Evolutionary conservation across 208 protist species (phyloP).

Genomic region (Novymonas esmeraldas): DNA sequence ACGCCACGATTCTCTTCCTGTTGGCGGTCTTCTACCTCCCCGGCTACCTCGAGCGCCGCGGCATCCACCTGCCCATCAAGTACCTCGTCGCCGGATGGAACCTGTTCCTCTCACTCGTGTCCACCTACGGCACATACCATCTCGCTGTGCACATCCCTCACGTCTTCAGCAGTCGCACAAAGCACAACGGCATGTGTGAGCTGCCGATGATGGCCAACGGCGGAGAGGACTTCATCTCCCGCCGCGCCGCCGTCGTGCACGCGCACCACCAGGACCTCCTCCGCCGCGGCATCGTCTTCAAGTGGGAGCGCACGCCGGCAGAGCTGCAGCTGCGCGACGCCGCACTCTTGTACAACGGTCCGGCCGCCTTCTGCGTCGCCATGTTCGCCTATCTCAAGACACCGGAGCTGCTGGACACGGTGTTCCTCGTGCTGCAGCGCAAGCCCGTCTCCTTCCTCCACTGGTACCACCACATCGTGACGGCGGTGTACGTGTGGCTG

Average conservation of each 20-base stretch:
- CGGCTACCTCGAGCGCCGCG: conserved; percentile 16
- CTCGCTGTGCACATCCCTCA: not conserved
- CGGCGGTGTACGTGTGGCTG: conserved; percentile 89
- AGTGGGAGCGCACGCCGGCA: conserved; percentile 21
- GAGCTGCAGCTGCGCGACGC: conserved; percentile 28
- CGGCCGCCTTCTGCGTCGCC: conserved; percentile 44
- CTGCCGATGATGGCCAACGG: not conserved
- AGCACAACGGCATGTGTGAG: too few relatives aligned
- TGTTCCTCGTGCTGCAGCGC: conserved; percentile 68
- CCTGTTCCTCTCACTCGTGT: conserved; percentile 73
- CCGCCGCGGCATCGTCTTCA: conserved; percentile 11
- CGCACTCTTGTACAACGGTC: conserved; percentile 15
- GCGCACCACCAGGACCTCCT: not conserved
- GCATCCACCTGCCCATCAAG: conserved; percentile 34
- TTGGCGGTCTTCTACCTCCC: conserved; percentile 33
- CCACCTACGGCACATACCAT: conserved; percentile 58
- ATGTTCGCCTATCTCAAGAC: conserved; percentile 71
- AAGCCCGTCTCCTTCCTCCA: conserved; percentile 80
- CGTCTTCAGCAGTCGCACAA: not conserved
- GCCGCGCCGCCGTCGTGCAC: not conserved
- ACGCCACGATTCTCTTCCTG: conserved; percentile 29
- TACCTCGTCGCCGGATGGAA: conserved; percentile 80
- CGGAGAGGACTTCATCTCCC: not conserved
- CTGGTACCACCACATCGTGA: conserved; percentile 91
- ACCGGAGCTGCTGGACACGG: conserved; percentile 74